Evolutionary conservation across 768 basidiomycete genomes (phyloP).

Genomic region (Phlegmacium glaucopus): DNA sequence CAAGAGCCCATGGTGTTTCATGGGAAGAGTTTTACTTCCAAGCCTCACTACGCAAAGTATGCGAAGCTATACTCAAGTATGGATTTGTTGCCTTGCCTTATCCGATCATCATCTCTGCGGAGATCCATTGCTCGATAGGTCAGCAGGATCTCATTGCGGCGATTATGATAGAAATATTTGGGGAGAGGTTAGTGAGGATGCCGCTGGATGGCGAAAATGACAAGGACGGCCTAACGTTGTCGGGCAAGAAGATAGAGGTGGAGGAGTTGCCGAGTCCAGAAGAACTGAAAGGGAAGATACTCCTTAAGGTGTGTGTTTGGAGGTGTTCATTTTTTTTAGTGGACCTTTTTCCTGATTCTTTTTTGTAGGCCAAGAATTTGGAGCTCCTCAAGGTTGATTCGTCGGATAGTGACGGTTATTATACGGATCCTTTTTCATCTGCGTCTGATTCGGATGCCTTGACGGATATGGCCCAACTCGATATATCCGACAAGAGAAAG

Average conservation of each 20-base stretch:
- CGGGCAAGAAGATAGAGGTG: conserved; percentile 32
- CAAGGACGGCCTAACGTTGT: too few relatives aligned
- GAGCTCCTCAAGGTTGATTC: conserved; percentile 34
- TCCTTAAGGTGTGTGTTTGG: conserved; percentile 61
- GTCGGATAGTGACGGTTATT: conserved; percentile 17
- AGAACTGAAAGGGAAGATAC: conserved; percentile 71
- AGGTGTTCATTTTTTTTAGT: not conserved
- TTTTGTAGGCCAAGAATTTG: conserved; percentile 72
- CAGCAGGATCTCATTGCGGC: conserved; percentile 49
- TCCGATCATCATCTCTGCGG: conserved; percentile 94
- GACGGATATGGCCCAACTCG: conserved; percentile 17
- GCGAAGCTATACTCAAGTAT: conserved; percentile 84
- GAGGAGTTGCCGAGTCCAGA: conserved; percentile 83
- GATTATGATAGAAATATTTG: conserved; percentile 47
- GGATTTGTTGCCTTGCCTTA: conserved; percentile 93
- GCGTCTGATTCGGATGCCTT: conserved; percentile 37
- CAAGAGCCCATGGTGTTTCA: conserved; percentile 87
- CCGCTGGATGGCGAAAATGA: conserved; percentile 39
- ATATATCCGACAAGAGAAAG: conserved; percentile 2
- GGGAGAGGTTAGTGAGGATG: conserved; percentile 36
- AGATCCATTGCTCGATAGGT: conserved; percentile 79
- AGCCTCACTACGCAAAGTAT: conserved; percentile 78
- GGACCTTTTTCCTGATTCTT: not conserved
- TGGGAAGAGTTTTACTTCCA: conserved; percentile 87
- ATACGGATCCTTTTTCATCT: conserved; percentile 23